Percentiles rank a stretch among this genome's conserved stretches.
phyloP scores from a whole-genome alignment of 768 basidiomycete species.

The Hebeloma cylindrosporum region DNA sequence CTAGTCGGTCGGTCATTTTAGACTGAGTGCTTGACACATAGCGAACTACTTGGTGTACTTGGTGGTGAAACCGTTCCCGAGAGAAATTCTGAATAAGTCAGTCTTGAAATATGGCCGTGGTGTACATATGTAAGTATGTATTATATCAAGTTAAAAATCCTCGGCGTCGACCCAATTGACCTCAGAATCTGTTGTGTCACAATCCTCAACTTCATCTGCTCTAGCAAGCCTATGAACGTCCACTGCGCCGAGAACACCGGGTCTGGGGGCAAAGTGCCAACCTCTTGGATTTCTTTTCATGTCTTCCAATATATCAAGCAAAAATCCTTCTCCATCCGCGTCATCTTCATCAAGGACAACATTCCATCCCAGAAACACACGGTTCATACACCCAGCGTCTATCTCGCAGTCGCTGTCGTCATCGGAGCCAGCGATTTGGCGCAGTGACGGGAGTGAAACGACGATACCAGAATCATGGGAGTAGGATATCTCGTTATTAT shows the following conservation, averaged over 20 bases:
- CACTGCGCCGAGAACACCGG: conserved; percentile 23
- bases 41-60: too few species aligned
- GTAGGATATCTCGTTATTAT: conserved; percentile 55
- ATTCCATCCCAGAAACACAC: conserved; percentile 70
- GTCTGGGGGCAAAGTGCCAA: conserved; percentile 33
- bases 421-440: conserved; percentile 29
- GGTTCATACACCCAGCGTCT: conserved; percentile 35
- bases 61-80: too few species aligned
- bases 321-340: conserved; percentile 42
- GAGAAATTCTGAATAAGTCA: too few species aligned
- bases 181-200: conserved; percentile 31
- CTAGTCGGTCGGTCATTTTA: too few species aligned
- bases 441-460: conserved; percentile 39
- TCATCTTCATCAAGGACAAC: conserved; percentile 50
- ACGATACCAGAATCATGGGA: conserved; percentile 53
- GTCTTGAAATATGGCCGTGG: too few species aligned
- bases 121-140: not conserved
- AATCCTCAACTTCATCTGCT: conserved; percentile 30
- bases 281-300: conserved; percentile 30
- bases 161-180: conserved; percentile 29
- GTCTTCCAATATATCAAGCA: conserved; percentile 40
- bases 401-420: conserved; percentile 22
- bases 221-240: conserved; percentile 36
- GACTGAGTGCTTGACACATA: too few species aligned
- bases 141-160: conserved; percentile 10